Percentiles rank a stretch among this genome's conserved stretches.
phyloP scores from a whole-genome alignment of 2,329 filamentous ascomycete genomes.

The Intubia oerlemansii region DNA sequence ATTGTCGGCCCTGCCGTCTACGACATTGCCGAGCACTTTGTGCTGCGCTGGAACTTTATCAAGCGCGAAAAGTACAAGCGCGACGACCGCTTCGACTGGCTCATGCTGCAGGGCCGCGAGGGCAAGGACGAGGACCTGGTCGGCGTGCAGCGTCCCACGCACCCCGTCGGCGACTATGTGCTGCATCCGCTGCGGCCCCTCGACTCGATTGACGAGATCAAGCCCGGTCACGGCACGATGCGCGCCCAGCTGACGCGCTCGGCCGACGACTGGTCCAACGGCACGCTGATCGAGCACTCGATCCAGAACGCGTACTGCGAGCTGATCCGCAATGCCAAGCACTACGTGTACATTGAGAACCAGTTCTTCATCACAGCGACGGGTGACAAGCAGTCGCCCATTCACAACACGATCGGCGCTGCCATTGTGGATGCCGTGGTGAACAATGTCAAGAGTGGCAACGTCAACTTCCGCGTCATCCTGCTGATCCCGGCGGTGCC shows the following conservation, averaged over 20 bases:
- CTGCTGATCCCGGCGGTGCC: constrained; percentile 79
- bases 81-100: constrained; percentile 64
- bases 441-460: constrained; percentile 54
- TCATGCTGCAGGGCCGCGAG: constrained; percentile 54
- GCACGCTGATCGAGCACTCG: constrained; percentile 63
- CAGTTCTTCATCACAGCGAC: constrained; percentile 97
- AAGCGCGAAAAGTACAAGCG: constrained; percentile 98
- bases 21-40: constrained; percentile 90
- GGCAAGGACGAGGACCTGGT: constrained; percentile 68
- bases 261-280: constrained; percentile 83
- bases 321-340: constrained; percentile 67
- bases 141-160: constrained; percentile 71
- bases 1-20: constrained; percentile 76
- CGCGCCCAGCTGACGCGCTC: constrained; percentile 75
- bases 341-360: constrained; percentile 95
- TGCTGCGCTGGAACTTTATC: constrained; percentile 87
- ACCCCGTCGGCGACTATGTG: constrained; percentile 73
- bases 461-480: constrained; percentile 71
- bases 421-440: constrained; percentile 86
- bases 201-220: constrained; percentile 30
- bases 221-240: constrained; percentile 45
- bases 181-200: constrained; percentile 57
- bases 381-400: constrained; percentile 63
- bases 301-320: constrained; percentile 79
- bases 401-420: constrained; percentile 71